Percentiles rank a stretch among this genome's conserved stretches.
phyloP scores from a whole-genome alignment of 2,329 filamentous ascomycete species.

The Simplicillium aogashimaense region DNA sequence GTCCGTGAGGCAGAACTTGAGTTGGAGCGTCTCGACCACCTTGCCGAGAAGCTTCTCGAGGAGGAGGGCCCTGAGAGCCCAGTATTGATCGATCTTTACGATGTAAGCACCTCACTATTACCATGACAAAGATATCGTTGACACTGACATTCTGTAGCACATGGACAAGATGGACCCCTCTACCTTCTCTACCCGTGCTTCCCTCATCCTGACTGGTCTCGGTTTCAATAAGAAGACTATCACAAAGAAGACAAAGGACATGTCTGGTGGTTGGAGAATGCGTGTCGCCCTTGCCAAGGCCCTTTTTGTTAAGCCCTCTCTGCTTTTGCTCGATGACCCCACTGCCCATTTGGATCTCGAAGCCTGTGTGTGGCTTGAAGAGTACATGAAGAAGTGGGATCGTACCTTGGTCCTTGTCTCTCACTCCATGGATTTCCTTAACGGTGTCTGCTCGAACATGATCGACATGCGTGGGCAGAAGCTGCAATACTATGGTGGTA shows the following conservation, averaged over 20 bases:
- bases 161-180: constrained; percentile 99
- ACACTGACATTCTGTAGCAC: constrained; percentile 45
- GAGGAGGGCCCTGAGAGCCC: constrained; percentile 86
- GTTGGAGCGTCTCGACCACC: constrained; percentile 77
- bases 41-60: constrained; percentile 86
- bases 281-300: constrained; percentile 96
- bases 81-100: constrained; percentile 87
- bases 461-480: constrained; percentile 90
- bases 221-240: constrained; percentile 99
- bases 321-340: constrained; percentile 93
- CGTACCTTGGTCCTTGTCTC: constrained; percentile 93
- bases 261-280: constrained; percentile 99
- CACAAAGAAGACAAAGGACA: constrained; percentile 99
- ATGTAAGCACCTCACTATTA: constrained; percentile 47
- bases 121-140: constrained; percentile 3
- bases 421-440: constrained; percentile 97
- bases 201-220: constrained; percentile 93
- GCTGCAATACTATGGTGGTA: constrained; percentile 97
- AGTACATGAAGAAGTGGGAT: constrained; percentile 99
- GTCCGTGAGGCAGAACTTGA: constrained; percentile 89
- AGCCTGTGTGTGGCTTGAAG: constrained; percentile 98
- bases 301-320: constrained; percentile 93
- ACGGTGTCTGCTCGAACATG: constrained; percentile 97
- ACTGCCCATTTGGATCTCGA: constrained; percentile 99
- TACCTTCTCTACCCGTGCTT: constrained; percentile 91